Conservation (phyloP, 345 rosid genomes). For the Salix purpurea region DNA sequence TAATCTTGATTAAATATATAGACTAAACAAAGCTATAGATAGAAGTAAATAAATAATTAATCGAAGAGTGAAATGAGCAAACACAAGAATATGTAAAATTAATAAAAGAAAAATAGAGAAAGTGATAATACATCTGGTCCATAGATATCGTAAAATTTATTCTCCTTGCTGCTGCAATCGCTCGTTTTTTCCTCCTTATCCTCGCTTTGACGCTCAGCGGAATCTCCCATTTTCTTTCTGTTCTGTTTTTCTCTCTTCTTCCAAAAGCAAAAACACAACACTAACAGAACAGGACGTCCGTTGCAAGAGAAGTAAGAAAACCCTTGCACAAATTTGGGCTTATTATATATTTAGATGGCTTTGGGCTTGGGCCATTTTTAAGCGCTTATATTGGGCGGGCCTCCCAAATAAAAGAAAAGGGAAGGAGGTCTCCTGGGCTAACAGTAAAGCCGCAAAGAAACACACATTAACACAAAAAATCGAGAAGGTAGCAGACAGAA, state of each 20-base stretch:
- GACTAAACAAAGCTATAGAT: not conserved
- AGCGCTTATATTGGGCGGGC: not conserved
- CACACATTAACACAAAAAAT: not conserved
- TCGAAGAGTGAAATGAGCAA: not conserved
- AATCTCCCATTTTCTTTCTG: slow-evolving; percentile 28
- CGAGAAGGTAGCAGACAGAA: not conserved
- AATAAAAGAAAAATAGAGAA: not conserved
- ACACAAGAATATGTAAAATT: not conserved
- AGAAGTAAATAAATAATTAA: not conserved
- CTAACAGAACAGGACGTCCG: not conserved
- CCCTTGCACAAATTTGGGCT: no score
- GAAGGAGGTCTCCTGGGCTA: not conserved
- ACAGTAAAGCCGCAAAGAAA: not conserved
- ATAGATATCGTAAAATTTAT: slow-evolving; percentile 54
- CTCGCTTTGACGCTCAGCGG: slow-evolving; percentile 30
- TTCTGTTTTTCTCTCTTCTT: not conserved
- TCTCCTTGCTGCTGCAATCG: slow-evolving; percentile 7
- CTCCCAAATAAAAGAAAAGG: not conserved
- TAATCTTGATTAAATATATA: not conserved
- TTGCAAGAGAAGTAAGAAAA: not conserved
- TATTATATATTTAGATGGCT: no score
- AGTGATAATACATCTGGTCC: slow-evolving; percentile 55
- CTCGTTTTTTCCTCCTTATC: slow-evolving; percentile 26
- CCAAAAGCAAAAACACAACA: not conserved
- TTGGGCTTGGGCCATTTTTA: not conserved